phyloP scores from a whole-genome alignment of 805 yeast species.

The Pichia rugopelliculosa region DNA sequence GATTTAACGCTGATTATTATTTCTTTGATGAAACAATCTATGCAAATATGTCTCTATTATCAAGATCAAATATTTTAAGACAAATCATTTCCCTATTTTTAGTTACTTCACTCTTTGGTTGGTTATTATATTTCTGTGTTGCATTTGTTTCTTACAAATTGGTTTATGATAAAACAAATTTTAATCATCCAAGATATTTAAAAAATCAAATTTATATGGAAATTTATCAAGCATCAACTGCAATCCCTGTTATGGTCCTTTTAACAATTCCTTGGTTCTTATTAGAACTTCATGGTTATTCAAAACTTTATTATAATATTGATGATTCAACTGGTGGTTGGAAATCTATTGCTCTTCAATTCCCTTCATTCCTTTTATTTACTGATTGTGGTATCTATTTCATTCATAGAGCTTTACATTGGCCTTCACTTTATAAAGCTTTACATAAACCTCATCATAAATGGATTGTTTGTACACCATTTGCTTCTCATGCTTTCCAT shows the following conservation, averaged over 20 bases:
- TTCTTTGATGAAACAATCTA: constrained; percentile 49
- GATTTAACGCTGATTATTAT: constrained; percentile 38
- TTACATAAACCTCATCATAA: constrained; percentile 98
- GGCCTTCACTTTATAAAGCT: constrained; percentile 79
- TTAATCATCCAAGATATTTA: constrained; percentile 92
- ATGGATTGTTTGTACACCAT: constrained; percentile 98
- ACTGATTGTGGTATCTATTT: constrained; percentile 91
- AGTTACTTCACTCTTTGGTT: constrained; percentile 75
- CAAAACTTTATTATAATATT: constrained; percentile 64
- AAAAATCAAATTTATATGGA: constrained; percentile 89
- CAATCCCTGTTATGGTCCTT: constrained; percentile 85
- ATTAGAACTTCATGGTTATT: constrained; percentile 75
- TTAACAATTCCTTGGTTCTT: constrained; percentile 89
- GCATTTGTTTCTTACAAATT: constrained; percentile 73
- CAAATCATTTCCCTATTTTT: constrained; percentile 60
- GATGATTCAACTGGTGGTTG: constrained; percentile 61
- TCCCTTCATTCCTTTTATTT: constrained; percentile 77
- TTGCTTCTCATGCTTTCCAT: constrained; percentile 97
- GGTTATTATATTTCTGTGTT: constrained; percentile 66
- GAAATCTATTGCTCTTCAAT: constrained; percentile 56
- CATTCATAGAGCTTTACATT: constrained; percentile 89
- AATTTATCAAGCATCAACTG: constrained; percentile 64
- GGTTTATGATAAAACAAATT: constrained; percentile 80
- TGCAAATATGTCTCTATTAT: constrained; percentile 59
- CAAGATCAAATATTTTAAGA: constrained; percentile 67